Conservation (phyloP, 306 rosid genomes). For the Astragalus membranaceus region DNA sequence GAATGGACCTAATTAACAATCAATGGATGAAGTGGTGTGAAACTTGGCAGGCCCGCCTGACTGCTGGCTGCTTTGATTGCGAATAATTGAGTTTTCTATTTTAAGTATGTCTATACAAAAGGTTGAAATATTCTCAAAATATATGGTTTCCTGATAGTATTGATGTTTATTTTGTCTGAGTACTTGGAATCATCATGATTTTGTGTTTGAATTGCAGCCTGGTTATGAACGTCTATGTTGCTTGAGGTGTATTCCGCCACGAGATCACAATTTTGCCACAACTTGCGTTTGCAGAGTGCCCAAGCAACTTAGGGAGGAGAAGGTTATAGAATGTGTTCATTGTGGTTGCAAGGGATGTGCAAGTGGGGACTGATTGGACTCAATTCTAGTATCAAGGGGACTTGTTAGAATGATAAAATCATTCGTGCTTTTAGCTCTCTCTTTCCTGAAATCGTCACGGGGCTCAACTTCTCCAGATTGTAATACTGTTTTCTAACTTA, state of each 20-base stretch:
- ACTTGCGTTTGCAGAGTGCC: conserved; percentile 93
- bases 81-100: background rate
- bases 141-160: too few relatives aligned
- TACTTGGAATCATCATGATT: background rate
- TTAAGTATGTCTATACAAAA: background rate
- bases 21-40: background rate
- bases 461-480: background rate
- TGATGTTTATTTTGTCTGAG: background rate
- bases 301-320: conserved; percentile 80
- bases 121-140: too few relatives aligned
- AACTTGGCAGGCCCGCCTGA: background rate
- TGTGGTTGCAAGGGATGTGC: conserved; percentile 92
- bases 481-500: background rate
- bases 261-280: conserved; percentile 86
- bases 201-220: conserved; percentile 45
- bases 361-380: conserved; percentile 62
- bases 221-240: conserved; percentile 90
- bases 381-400: conserved; percentile 5
- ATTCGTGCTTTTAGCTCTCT: background rate
- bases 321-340: conserved; percentile 82
- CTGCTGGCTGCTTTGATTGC: background rate
- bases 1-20: background rate
- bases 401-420: background rate
- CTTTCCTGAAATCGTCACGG: background rate
- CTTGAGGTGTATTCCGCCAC: conserved; percentile 83